These are phyloP conservation scores for Candida koratica DNA, from an alignment of 805 yeast genomes.

Conservation along the genomic window DNA sequence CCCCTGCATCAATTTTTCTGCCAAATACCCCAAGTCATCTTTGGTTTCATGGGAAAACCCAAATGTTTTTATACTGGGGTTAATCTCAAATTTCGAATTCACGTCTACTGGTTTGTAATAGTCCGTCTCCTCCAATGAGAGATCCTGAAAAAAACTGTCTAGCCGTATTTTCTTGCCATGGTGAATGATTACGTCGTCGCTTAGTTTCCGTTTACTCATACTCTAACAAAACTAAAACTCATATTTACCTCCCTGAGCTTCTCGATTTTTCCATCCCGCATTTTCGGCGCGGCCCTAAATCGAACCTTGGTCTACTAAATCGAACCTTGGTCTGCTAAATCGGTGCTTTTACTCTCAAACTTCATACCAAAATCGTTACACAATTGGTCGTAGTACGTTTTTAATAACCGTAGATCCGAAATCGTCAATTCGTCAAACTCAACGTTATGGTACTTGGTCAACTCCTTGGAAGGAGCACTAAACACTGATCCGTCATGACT, in stretches of 20 bases:
- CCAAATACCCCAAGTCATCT: slow-evolving; percentile 10
- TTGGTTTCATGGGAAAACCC: not conserved
- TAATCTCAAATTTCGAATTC: slow-evolving; percentile 8
- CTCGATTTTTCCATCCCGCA: not conserved
- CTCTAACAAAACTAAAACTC: too few species aligned
- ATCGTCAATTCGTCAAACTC: slow-evolving; percentile 37
- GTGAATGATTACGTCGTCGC: slow-evolving; percentile 11
- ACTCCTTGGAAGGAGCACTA: slow-evolving; percentile 21
- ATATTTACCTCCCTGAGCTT: too few species aligned
- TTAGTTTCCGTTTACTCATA: slow-evolving; percentile 6
- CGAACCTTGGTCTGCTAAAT: not conserved
- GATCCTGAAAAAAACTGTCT: slow-evolving; percentile 25
- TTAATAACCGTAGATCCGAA: slow-evolving; percentile 31
- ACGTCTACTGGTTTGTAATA: slow-evolving; percentile 5
- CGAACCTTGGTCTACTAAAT: not conserved
- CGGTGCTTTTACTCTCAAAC: slow-evolving; percentile 15
- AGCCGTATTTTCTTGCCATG: slow-evolving; percentile 28
- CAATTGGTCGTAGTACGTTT: slow-evolving; percentile 35
- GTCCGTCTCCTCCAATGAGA: slow-evolving; percentile 16
- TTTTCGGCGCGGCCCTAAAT: not conserved
- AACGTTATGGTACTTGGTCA: slow-evolving; percentile 29
- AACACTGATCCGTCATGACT: slow-evolving; percentile 22
- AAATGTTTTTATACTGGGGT: slow-evolving; percentile 4
- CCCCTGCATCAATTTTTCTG: slow-evolving; percentile 14
- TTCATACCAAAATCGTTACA: slow-evolving; percentile 22